phyloP scores from a whole-genome alignment of 129 eudicot species.

The Glebionis coronaria region DNA sequence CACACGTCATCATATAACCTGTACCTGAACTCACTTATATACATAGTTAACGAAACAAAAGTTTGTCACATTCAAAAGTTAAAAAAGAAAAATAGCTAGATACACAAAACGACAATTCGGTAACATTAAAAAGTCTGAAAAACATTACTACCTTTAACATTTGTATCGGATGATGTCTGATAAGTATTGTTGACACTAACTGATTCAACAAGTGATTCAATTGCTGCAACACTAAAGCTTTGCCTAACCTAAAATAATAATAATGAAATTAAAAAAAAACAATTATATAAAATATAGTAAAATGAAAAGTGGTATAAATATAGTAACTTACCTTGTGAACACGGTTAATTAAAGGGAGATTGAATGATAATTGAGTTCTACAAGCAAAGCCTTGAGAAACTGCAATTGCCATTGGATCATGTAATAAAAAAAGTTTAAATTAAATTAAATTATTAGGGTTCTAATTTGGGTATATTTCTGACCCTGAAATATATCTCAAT shows the following conservation, averaged over 20 bases:
- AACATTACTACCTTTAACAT: slow-evolving; percentile 30
- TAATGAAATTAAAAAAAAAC: too few species aligned
- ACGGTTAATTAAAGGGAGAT: slow-evolving; percentile 31
- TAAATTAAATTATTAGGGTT: slow-evolving; percentile 24
- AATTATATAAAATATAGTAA: background rate
- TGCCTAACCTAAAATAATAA: slow-evolving; percentile 20
- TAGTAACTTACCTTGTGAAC: slow-evolving; percentile 31
- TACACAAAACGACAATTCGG: too few species aligned
- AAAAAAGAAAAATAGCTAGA: too few species aligned
- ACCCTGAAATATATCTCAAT: slow-evolving; percentile 10
- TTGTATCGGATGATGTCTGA: slow-evolving; percentile 27
- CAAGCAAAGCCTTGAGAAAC: slow-evolving; percentile 42
- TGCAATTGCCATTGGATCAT: slow-evolving; percentile 38
- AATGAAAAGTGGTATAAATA: background rate
- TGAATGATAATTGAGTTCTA: slow-evolving; percentile 34
- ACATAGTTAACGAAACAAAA: too few species aligned
- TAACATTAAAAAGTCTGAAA: background rate
- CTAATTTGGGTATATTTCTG: slow-evolving; percentile 10
- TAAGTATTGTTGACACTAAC: slow-evolving; percentile 20
- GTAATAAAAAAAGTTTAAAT: too few species aligned
- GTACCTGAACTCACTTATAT: too few species aligned
- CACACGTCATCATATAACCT: too few species aligned
- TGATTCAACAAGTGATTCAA: slow-evolving; percentile 33
- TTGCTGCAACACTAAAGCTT: slow-evolving; percentile 33
- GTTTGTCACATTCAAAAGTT: background rate